Conservation (phyloP, 768 basidiomycete species). For the Suillus weaverae region DNA sequence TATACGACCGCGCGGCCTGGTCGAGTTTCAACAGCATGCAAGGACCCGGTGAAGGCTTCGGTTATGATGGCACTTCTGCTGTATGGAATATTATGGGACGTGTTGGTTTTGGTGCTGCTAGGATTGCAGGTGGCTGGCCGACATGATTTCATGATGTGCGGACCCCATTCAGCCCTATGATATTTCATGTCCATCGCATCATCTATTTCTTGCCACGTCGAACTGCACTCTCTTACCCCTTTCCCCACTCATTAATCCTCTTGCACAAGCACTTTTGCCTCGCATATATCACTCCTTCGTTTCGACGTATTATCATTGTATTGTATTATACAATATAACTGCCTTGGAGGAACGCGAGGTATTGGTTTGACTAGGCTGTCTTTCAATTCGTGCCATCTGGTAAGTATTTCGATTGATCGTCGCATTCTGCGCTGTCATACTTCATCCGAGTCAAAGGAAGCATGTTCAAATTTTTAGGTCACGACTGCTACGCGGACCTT, state of each 20-base stretch:
- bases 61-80: slow-evolving; percentile 54
- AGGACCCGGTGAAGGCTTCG: slow-evolving; percentile 70
- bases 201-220: not conserved
- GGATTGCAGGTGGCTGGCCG: slow-evolving; percentile 78
- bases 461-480: not conserved
- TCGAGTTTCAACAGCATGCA: slow-evolving; percentile 74
- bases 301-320: not conserved
- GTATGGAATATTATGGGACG: slow-evolving; percentile 73
- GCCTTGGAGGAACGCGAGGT: not conserved
- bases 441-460: not conserved
- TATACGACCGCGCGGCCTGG: slow-evolving; percentile 80
- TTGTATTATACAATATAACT: not conserved
- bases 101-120: slow-evolving; percentile 72
- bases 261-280: not conserved
- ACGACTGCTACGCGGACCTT: not conserved
- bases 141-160: slow-evolving; percentile 40
- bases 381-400: too few relatives aligned
- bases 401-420: not conserved
- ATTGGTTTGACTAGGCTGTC: not conserved
- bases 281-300: not conserved
- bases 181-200: slow-evolving; percentile 5
- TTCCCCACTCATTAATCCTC: not conserved
- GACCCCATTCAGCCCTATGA: not conserved
- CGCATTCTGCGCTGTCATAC: not conserved
- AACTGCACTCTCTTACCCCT: not conserved